A percentile compares a stretch with the other conserved stretches of the same genome.
phyloP scores from a whole-genome alignment of 1,284 basidiomycete genomes.

The Naganishia sp. region DNA sequence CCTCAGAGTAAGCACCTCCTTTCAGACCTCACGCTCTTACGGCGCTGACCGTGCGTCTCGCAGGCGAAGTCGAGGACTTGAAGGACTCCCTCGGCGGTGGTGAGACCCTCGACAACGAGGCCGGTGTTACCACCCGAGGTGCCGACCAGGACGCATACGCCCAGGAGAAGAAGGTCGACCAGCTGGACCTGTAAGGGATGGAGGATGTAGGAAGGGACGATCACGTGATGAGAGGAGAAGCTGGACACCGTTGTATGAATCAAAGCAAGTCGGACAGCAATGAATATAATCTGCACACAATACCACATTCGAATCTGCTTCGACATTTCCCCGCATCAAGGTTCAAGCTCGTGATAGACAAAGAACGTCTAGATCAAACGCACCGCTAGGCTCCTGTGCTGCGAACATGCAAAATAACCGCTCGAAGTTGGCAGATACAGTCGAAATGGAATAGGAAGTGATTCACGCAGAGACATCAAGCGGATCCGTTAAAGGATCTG shows the following conservation, averaged over 20 bases:
- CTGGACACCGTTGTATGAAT: neutral
- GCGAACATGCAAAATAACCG: too few species aligned
- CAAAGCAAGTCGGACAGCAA: neutral
- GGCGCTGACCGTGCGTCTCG: neutral
- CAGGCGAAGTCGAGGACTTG: constrained; percentile 47
- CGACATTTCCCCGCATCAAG: too few species aligned
- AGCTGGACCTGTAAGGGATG: constrained; percentile 28
- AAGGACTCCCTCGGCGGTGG: constrained; percentile 48
- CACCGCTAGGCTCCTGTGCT: too few species aligned
- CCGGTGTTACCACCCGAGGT: constrained; percentile 46
- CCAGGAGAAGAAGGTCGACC: constrained; percentile 42
- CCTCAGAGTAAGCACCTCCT: constrained; percentile 38
- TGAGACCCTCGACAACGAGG: constrained; percentile 44
- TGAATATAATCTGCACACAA: constrained; percentile 19
- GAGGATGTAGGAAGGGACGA: neutral
- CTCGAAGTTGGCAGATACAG: too few species aligned
- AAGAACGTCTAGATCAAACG: too few species aligned
- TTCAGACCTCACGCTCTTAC: neutral
- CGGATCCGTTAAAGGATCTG: too few species aligned
- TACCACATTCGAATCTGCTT: neutral
- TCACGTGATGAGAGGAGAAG: neutral
- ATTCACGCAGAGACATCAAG: too few species aligned
- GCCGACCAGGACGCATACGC: constrained; percentile 41
- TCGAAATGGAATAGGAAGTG: too few species aligned
- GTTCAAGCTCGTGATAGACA: too few species aligned